Base-by-base conservation (phyloP, 495 filamentous ascomycete species). In the Aspergillus egyptiacus region DNA sequence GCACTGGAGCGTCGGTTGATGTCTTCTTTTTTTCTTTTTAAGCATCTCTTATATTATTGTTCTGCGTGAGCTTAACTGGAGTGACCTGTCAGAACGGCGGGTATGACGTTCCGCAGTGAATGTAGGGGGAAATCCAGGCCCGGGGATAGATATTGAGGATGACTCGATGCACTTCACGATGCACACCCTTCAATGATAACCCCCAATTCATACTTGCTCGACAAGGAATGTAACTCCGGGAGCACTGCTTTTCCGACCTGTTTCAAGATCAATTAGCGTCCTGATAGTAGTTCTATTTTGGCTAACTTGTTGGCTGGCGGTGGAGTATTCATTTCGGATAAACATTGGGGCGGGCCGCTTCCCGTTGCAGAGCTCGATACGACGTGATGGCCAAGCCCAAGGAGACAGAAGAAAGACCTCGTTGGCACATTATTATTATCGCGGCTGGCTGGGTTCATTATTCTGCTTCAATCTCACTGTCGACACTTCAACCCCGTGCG, bases 271-370 rank as follows among this genome's bases (percentile, higher is more conserved):
- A 39, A 32, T 24, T 39, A 15, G 23, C 31, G 6, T 27, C 18
- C 11, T 5, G 20, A 41, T 13, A 14, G 11, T 27, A 24, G 20
- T 25, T 37, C 5, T 14, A 23, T 44, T 31, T 31, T 32, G 30
- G 1, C n/a, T 15, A 15, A n/a, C n/a, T 30, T 6, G 30, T 20
- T 41, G 42, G 35, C 14, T 28, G 27, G 17, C 14, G 25, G 53
- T 55, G 53, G 53, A 45, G 24, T 28, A 17, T 39, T 55, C 53
- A 61, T 58, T 47, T 62, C 56, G 54, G 60, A 54, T 39, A 37
- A 61, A 65, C 34, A 46, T 61, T 59, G 53, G 51, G 40, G 43
- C 55, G 54, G 44, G 17, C 50, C 45, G 48, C 46, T 34, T 34
- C n/a, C n/a, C 25, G 35, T 17, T 11, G 27, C 14, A 13, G 19